Conservation (phyloP, 345 rosid species). For the Eutrema yunnanense region DNA sequence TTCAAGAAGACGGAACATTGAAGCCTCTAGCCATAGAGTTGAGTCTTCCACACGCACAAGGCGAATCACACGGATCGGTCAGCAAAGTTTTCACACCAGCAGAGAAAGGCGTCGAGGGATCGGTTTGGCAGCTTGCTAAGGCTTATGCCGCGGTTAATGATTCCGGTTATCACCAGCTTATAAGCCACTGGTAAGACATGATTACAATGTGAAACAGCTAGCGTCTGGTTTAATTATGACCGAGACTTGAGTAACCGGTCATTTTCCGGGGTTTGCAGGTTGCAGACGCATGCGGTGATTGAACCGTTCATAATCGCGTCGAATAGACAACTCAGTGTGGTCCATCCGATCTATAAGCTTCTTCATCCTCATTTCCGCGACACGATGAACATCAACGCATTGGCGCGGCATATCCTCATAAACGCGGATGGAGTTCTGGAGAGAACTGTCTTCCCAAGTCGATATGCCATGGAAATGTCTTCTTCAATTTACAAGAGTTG, state of each 20-base stretch:
- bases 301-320: conserved; percentile 86
- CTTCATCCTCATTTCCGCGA: conserved; percentile 88
- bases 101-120: conserved; percentile 48
- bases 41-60: conserved; percentile 85
- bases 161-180: conserved; percentile 88
- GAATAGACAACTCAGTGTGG: conserved; percentile 70
- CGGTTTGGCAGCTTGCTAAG: conserved; percentile 88
- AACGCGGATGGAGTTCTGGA: conserved; percentile 76
- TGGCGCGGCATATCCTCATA: conserved; percentile 77
- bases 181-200: conserved; percentile 72
- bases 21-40: conserved; percentile 82
- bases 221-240: background rate
- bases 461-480: conserved; percentile 80
- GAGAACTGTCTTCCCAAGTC: conserved; percentile 66
- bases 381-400: conserved; percentile 87
- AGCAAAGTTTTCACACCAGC: conserved; percentile 76
- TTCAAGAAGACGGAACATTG: conserved; percentile 64
- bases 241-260: background rate
- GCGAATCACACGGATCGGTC: conserved; percentile 56
- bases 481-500: conserved; percentile 60
- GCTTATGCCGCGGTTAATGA: conserved; percentile 86
- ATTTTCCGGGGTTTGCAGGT: conserved; percentile 35
- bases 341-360: conserved; percentile 86
- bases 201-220: background rate
- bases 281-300: conserved; percentile 77